A percentile compares a stretch with the other conserved stretches of the same genome.
Evolutionary conservation across 345 rosid genomes (phyloP).

Genomic region (Streptanthus diversifolius): DNA sequence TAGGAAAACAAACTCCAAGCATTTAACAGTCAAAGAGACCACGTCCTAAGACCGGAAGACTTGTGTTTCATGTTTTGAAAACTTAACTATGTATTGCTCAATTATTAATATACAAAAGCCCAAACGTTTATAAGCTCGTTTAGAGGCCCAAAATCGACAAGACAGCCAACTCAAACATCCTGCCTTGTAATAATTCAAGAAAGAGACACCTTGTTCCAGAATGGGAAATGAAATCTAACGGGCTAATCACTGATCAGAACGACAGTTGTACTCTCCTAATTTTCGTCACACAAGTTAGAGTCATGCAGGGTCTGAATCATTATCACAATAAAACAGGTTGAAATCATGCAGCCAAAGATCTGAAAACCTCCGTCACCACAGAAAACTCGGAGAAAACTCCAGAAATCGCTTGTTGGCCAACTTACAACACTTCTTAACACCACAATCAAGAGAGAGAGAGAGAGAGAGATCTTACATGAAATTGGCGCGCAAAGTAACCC

Average conservation of each 20-base stretch:
- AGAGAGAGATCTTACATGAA: slow-evolving; percentile 50
- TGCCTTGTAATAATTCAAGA: neutral
- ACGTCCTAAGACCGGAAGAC: neutral
- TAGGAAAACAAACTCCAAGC: neutral
- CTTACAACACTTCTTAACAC: neutral
- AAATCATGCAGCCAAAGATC: slow-evolving; percentile 6
- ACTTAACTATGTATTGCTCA: no score
- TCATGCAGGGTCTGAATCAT: slow-evolving; percentile 18
- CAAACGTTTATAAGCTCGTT: neutral
- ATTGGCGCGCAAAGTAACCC: slow-evolving; percentile 39
- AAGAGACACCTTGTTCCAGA: neutral
- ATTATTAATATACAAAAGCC: neutral
- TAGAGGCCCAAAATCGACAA: neutral
- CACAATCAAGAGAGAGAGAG: neutral
- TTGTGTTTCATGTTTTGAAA: neutral
- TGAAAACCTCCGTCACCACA: neutral
- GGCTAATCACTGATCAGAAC: neutral
- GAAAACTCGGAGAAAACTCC: neutral
- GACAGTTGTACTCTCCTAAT: neutral
- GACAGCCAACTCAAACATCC: neutral
- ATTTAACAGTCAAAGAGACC: neutral
- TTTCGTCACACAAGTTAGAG: slow-evolving; percentile 13
- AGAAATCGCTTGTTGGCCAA: neutral
- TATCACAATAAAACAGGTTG: neutral
- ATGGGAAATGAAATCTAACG: neutral